phyloP scores from a whole-genome alignment of 2,329 filamentous ascomycete species.

The Diaporthe nobilis region DNA sequence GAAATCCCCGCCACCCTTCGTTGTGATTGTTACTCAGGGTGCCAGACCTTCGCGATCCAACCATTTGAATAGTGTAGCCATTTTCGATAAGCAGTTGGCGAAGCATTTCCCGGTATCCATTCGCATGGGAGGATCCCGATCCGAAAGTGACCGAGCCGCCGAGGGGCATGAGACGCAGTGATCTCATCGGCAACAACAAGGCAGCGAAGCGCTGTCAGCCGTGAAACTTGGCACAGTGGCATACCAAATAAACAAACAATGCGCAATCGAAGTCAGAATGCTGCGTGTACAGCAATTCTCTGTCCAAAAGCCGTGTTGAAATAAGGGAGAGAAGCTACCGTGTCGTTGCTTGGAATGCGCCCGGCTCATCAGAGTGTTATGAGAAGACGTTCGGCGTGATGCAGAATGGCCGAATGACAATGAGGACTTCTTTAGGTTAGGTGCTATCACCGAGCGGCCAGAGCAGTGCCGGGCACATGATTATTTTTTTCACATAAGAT shows the following conservation, averaged over 20 bases:
- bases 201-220: neutral
- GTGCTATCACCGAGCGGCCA: too few relatives aligned
- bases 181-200: neutral
- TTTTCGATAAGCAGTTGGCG: neutral
- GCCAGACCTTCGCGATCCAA: neutral
- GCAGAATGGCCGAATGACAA: neutral
- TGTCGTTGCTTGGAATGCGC: neutral
- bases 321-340: too few relatives aligned
- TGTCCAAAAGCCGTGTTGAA: neutral
- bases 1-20: slow-evolving; percentile 1
- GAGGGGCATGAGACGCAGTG: slow-evolving; percentile 11
- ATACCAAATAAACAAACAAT: neutral
- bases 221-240: neutral
- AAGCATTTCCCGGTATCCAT: neutral
- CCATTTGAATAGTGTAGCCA: neutral
- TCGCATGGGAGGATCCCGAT: neutral
- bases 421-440: neutral
- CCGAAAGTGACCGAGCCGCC: slow-evolving; percentile 14
- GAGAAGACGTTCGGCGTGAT: neutral
- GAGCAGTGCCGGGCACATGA: too few relatives aligned
- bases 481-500: too few relatives aligned
- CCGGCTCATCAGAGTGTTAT: neutral
- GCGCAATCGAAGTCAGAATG: neutral
- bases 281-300: neutral
- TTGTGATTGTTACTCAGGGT: neutral